Evolutionary conservation across 2,329 filamentous ascomycete genomes (phyloP).

Genomic region (Aspergillus sclerotialis): DNA sequence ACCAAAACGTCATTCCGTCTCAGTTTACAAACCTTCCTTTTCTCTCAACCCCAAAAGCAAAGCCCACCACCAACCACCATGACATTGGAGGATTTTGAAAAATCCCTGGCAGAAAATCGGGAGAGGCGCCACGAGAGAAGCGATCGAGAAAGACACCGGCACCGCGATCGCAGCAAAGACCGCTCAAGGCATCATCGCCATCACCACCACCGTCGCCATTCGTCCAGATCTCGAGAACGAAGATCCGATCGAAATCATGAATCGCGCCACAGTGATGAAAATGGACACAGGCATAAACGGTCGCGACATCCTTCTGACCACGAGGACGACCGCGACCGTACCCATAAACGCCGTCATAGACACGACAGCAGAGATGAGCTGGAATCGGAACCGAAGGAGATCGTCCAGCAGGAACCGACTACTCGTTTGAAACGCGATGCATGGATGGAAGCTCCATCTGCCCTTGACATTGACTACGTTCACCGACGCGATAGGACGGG

Average conservation of each 20-base stretch:
- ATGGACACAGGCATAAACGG: constrained; percentile 58
- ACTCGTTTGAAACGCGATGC: constrained; percentile 61
- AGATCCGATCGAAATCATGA: constrained; percentile 27
- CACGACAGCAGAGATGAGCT: constrained; percentile 35
- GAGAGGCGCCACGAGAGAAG: constrained; percentile 31
- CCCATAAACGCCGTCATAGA: constrained; percentile 43
- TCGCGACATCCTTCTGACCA: constrained; percentile 52
- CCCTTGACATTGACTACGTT: constrained; percentile 73
- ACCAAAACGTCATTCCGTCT: constrained; percentile 27
- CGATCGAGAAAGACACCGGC: constrained; percentile 28
- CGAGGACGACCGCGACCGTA: constrained; percentile 40
- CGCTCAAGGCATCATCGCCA: constrained; percentile 28
- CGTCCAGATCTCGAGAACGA: constrained; percentile 30
- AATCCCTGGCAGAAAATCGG: constrained; percentile 58
- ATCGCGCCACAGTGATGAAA: constrained; percentile 43
- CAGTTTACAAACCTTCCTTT: constrained; percentile 5
- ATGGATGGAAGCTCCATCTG: constrained; percentile 90
- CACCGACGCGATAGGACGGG: constrained; percentile 55
- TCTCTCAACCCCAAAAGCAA: constrained; percentile 2
- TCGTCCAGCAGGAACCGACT: constrained; percentile 34
- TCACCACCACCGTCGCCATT: constrained; percentile 35
- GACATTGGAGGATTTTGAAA: constrained; percentile 70
- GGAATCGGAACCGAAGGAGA: constrained; percentile 27
- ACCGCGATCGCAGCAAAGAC: constrained; percentile 37
- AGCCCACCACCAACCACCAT: constrained; percentile 29